Percentiles rank a stretch among this genome's conserved stretches.
Conservation (phyloP, 768 basidiomycete species). For the Mycena chlorophos region DNA sequence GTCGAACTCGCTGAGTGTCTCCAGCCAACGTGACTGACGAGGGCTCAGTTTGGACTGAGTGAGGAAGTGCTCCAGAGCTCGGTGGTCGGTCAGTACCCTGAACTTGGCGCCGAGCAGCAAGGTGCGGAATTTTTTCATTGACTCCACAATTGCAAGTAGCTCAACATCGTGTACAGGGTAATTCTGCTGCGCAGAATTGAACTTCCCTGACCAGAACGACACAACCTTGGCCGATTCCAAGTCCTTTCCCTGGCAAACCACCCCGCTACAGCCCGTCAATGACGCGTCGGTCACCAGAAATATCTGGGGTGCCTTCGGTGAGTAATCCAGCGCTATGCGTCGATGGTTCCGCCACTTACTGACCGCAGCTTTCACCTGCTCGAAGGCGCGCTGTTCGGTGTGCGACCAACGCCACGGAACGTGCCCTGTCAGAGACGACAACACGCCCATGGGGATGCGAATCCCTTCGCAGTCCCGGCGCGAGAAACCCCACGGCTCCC, state of each 20-base stretch:
- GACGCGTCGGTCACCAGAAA: constrained; percentile 35
- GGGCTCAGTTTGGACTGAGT: constrained; percentile 35
- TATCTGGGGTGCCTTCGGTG: constrained; percentile 21
- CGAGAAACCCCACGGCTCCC: constrained; percentile 32
- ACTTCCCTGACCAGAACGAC: constrained; percentile 39
- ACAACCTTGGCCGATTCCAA: constrained; percentile 27
- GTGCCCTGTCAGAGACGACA: constrained; percentile 26
- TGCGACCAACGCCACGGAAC: constrained; percentile 30
- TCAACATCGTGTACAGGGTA: constrained; percentile 42
- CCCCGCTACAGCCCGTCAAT: constrained; percentile 30
- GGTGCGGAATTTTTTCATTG: constrained; percentile 30
- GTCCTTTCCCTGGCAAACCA: constrained; percentile 26
- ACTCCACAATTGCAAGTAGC: constrained; percentile 37
- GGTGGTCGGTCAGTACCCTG: constrained; percentile 34
- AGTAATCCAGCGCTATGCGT: constrained; percentile 25
- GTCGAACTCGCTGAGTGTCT: constrained; percentile 31
- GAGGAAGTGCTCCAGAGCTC: constrained; percentile 28
- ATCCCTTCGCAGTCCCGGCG: constrained; percentile 34
- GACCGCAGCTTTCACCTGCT: constrained; percentile 33
- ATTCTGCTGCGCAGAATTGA: constrained; percentile 39
- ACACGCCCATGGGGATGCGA: constrained; percentile 39
- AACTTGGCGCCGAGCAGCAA: constrained; percentile 34
- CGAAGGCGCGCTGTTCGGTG: constrained; percentile 36
- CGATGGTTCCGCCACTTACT: constrained; percentile 21
- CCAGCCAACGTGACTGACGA: constrained; percentile 38